Evolutionary conservation across 1,284 basidiomycete genomes (phyloP).

Genomic region (Ceratobasidium sp.): DNA sequence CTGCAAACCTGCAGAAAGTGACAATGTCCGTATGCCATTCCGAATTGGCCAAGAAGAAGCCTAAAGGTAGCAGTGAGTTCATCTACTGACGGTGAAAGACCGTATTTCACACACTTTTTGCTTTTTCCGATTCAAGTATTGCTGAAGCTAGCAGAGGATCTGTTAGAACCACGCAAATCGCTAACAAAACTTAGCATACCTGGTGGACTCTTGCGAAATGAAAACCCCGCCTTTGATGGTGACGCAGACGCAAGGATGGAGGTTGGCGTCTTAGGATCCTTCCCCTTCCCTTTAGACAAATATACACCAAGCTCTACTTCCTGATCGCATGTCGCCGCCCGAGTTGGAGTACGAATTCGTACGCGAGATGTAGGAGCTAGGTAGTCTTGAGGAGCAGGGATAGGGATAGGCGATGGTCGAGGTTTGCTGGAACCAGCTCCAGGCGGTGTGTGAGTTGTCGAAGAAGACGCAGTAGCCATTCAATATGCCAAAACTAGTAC

Average conservation of each 20-base stretch:
- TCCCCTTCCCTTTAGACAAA: not conserved
- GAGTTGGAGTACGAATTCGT: constrained; percentile 14
- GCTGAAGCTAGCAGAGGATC: not conserved
- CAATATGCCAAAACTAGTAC: too few relatives aligned
- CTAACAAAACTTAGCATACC: not conserved
- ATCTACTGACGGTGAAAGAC: not conserved
- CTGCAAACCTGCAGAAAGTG: constrained; percentile 24
- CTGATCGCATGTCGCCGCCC: constrained; percentile 1
- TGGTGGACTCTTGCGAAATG: not conserved
- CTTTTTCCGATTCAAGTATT: not conserved
- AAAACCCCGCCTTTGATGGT: not conserved
- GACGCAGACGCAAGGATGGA: not conserved
- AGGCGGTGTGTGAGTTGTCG: too few relatives aligned
- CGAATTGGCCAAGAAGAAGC: not conserved
- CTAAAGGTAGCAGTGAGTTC: not conserved
- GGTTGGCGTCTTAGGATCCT: not conserved
- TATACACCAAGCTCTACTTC: constrained; percentile 30
- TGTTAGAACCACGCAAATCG: not conserved
- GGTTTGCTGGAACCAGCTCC: constrained; percentile 12
- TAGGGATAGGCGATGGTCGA: constrained; percentile 9
- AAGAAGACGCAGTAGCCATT: not conserved
- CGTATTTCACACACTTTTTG: constrained; percentile 3
- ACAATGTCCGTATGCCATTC: constrained; percentile 37
- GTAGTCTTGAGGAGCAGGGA: not conserved
- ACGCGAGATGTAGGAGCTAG: not conserved